Evolutionary conservation across 2,329 filamentous ascomycete species (phyloP).

Genomic region (Claviceps cyperi): DNA sequence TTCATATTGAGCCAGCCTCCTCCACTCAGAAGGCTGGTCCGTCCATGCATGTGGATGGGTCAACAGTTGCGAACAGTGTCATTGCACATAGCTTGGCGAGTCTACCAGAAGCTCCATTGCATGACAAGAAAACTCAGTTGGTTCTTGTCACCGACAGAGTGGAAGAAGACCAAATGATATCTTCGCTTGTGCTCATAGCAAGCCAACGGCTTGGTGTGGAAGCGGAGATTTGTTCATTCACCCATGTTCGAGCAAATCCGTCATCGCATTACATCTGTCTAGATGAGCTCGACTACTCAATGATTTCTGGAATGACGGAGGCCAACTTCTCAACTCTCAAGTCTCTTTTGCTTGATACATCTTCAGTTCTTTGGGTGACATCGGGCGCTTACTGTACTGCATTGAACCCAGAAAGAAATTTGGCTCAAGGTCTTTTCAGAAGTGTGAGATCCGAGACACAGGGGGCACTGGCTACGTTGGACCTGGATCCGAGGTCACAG

Average conservation of each 20-base stretch:
- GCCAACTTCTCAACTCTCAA: constrained; percentile 24
- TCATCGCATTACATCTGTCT: constrained; percentile 23
- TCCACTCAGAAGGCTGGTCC: neutral
- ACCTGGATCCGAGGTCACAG: constrained; percentile 23
- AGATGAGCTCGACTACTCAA: constrained; percentile 27
- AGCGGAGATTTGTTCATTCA: constrained; percentile 10
- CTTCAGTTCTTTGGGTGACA: constrained; percentile 26
- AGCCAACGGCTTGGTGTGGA: constrained; percentile 7
- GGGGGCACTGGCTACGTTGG: constrained; percentile 29
- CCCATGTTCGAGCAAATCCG: constrained; percentile 5
- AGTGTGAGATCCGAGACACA: constrained; percentile 31
- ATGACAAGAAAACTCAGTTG: neutral
- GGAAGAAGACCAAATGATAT: constrained; percentile 9
- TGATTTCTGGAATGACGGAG: constrained; percentile 25
- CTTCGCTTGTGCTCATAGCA: constrained; percentile 6
- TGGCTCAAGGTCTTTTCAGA: constrained; percentile 30
- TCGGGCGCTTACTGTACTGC: constrained; percentile 23
- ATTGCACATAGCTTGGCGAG: neutral
- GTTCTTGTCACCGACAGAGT: constrained; percentile 14
- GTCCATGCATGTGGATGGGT: neutral
- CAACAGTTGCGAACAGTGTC: neutral
- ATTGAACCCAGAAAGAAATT: constrained; percentile 24
- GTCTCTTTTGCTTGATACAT: constrained; percentile 18
- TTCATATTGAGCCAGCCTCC: neutral
- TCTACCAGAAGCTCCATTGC: neutral